Base-by-base conservation (phyloP, 768 basidiomycete species). In the Boletus edulis region DNA sequence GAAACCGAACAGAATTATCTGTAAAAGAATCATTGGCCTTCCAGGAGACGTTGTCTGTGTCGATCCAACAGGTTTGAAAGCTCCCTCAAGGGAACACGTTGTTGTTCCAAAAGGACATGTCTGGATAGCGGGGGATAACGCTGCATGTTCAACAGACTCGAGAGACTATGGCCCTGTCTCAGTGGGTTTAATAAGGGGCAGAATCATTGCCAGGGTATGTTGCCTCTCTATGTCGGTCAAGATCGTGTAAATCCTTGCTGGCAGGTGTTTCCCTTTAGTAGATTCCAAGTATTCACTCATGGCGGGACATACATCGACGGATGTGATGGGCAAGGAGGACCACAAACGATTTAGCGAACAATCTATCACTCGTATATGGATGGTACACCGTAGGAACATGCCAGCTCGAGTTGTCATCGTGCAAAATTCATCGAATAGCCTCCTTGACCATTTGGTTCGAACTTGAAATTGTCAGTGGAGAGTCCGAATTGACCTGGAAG, bases 391-490 rank as follows among this genome's bases (percentile, higher is more conserved):
- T 55, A 24, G 24, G 34, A 44, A 45, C 10, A 22, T 45, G 46
- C 12, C 13, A 35, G 13, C 38, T 41, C 31, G 22, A 3, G 13
- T 12, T 35, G 51, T 78, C 69, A 86, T 62, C 69, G 80, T 43
- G 75, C 76, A 67, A 98, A 97, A 63, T 91, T 90, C 82, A 98
- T 84, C 1, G 89, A 90, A 75, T 98, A 98, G 0, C 96, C 94
- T n/a, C 96, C 96, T 58, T 94, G 86, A 7, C 87, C 91, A 59
- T 96, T 95, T 17, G 92, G 92, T 56, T 86, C 86, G 64, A 99
- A 92, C 73, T 98, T 89, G 81, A 98, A 98, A 74, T 96, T 98
- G 67, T 98, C 87, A 0, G 95, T 98, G 14, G 89, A 94, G 59
- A 98, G 70, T 17, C 97, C 96, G 66, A 98, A 98, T 56, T 89